Percentiles rank a stretch among this genome's conserved stretches.
Conservation (phyloP, 2,329 filamentous ascomycete genomes). For the Venturia oleaginea region DNA sequence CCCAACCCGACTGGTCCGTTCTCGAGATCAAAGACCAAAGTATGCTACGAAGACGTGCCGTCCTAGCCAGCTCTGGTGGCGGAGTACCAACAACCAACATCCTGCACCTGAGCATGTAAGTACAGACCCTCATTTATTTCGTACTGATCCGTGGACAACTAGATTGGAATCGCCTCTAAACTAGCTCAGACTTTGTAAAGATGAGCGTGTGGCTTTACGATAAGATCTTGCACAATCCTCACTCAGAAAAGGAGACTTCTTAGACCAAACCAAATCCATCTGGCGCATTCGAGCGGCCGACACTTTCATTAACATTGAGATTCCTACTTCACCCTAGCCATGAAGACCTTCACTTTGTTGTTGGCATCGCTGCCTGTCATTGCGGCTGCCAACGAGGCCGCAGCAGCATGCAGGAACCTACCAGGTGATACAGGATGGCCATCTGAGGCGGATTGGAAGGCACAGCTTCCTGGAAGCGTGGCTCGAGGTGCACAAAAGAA, state of each 20-base stretch:
- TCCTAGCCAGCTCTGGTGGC: background rate
- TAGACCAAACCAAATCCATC: background rate
- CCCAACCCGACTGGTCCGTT: background rate
- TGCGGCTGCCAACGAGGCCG: background rate
- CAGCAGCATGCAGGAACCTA: slow-evolving; percentile 5
- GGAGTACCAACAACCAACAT: background rate
- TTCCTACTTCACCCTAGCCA: background rate
- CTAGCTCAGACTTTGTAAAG: background rate
- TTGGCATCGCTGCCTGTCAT: background rate
- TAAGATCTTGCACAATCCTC: no score
- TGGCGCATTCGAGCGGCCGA: background rate
- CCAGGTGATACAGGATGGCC: slow-evolving; percentile 3
- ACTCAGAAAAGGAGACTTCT: no score
- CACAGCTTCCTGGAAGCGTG: background rate
- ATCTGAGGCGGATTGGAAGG: slow-evolving; percentile 5
- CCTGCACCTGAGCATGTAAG: background rate
- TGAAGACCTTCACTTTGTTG: background rate
- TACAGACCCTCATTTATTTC: background rate
- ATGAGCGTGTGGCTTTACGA: no score
- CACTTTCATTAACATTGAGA: background rate
- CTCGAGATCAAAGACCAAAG: background rate
- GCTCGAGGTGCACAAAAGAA: background rate
- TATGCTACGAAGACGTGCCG: background rate
- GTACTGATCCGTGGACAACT: background rate
- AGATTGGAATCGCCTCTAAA: background rate